phyloP scores from a whole-genome alignment of 441 rosid genomes.

The Kokia cookei region DNA sequence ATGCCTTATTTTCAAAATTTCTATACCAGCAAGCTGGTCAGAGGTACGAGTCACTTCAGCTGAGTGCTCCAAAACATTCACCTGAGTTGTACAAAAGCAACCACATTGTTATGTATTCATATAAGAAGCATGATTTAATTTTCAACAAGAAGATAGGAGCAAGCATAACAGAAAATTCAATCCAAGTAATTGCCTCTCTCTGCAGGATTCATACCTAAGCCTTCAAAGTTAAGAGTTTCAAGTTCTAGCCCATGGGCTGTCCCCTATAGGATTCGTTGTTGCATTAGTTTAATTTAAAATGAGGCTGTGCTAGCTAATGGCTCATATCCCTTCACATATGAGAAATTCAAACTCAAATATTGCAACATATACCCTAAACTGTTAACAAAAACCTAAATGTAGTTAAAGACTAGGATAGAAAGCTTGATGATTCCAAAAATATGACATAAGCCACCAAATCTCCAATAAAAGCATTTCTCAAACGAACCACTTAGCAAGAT shows the following conservation, averaged over 20 bases:
- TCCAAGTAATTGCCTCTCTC: neutral
- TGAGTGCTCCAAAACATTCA: neutral
- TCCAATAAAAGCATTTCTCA: neutral
- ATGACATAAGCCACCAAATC: neutral
- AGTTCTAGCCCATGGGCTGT: neutral
- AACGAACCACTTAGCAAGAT: neutral
- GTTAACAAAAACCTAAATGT: neutral
- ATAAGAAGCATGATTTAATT: neutral
- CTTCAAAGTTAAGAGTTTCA: neutral
- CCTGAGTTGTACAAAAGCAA: neutral
- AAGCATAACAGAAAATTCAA: neutral
- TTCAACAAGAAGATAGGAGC: neutral
- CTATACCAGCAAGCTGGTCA: neutral
- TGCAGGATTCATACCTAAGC: neutral
- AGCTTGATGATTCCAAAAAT: neutral
- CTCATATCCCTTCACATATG: neutral
- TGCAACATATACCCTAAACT: neutral
- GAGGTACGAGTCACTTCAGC: neutral
- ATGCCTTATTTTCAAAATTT: neutral
- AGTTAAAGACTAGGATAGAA: neutral
- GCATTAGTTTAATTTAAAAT: neutral
- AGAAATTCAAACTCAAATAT: neutral
- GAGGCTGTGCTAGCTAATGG: neutral
- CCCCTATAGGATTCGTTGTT: neutral
- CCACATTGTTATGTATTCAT: neutral